Evolutionary conservation across 177 flowering plant genomes (phyloP).

Genomic region (Vitis hybrid): DNA sequence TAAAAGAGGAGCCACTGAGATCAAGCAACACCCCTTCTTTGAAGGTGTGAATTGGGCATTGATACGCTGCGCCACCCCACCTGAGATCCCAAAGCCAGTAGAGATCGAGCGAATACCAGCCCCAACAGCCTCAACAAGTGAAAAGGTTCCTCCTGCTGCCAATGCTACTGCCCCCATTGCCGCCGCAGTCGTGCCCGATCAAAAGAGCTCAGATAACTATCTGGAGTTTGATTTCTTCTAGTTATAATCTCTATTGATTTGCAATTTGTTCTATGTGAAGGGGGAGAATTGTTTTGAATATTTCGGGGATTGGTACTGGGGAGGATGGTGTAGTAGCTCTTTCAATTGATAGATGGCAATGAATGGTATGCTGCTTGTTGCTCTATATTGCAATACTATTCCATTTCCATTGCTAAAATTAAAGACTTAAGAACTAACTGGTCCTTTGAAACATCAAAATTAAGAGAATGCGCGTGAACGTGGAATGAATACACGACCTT

Average conservation of each 20-base stretch:
- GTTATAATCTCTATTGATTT: conserved; percentile 14
- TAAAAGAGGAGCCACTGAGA: conserved; percentile 92
- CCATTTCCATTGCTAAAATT: no score
- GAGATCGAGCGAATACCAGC: conserved; percentile 45
- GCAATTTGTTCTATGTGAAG: conserved; percentile 26
- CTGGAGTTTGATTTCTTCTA: conserved; percentile 81
- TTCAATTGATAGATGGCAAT: conserved; percentile 15
- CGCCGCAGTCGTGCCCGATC: conserved; percentile 13
- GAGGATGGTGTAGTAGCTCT: conserved; percentile 10
- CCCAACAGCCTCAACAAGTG: conserved; percentile 43
- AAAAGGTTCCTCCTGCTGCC: conserved; percentile 32
- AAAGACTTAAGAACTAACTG: no score
- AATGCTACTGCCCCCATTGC: conserved; percentile 13
- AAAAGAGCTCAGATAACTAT: conserved; percentile 54
- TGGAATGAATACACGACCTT: no score
- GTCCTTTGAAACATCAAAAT: no score
- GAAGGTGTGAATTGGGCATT: conserved; percentile 96
- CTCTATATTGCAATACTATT: conserved; percentile 9
- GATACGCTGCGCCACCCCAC: conserved; percentile 93
- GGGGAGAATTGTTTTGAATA: conserved; percentile 18
- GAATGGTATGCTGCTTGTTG: conserved; percentile 19
- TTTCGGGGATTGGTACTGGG: conserved; percentile 15
- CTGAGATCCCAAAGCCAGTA: conserved; percentile 76
- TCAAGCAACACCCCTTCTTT: conserved; percentile 96
- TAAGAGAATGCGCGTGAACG: no score